Evolutionary conservation across 2,329 filamentous ascomycete genomes (phyloP), one percentile per base, ranked within the genome.

Genomic region (Cordyceps pruinosa): DNA sequence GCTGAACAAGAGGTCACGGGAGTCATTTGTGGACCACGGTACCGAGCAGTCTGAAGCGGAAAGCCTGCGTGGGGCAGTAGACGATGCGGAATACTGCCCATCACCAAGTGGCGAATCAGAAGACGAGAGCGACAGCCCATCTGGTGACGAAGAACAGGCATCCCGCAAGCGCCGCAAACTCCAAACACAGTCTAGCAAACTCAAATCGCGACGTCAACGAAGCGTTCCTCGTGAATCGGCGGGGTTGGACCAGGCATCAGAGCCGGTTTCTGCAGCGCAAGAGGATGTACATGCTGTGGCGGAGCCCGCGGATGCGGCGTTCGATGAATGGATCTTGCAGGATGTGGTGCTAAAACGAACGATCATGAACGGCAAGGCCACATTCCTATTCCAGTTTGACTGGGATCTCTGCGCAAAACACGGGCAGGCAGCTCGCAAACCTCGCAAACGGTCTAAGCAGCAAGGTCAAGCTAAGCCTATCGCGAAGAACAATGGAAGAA

Each of bases 301-400:
- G 34, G 35, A 34, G 23, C 34, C 53, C 7, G 42, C 13, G 12
- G 23, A 48, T 30, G 34, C 34, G 34, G 44, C 15, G 39, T 61
- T 59, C 30, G 55, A 58, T 37, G 51, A 61, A 54, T 61, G 41
- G 49, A 37, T 58, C 35, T 42, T 59, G 35, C n/a, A n/a, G n/a
- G n/a, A n/a, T n/a, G n/a, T n/a, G n/a, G n/a, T n/a, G n/a, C n/a
- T n/a, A n/a, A n/a, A n/a, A n/a, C n/a, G n/a, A n/a, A n/a, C n/a
- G n/a, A n/a, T n/a, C n/a, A n/a, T n/a, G n/a, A n/a, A n/a, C n/a
- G n/a, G n/a, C n/a, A n/a, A n/a, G n/a, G n/a, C n/a, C n/a, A n/a
- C n/a, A n/a, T n/a, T n/a, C n/a, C n/a, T n/a, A n/a, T n/a, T n/a
- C n/a, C n/a, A n/a, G n/a, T n/a, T n/a, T n/a, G n/a, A n/a, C n/a